These are phyloP conservation scores for Brassica nigra DNA, from an alignment of 345 rosid species.

Conservation along the genomic window DNA sequence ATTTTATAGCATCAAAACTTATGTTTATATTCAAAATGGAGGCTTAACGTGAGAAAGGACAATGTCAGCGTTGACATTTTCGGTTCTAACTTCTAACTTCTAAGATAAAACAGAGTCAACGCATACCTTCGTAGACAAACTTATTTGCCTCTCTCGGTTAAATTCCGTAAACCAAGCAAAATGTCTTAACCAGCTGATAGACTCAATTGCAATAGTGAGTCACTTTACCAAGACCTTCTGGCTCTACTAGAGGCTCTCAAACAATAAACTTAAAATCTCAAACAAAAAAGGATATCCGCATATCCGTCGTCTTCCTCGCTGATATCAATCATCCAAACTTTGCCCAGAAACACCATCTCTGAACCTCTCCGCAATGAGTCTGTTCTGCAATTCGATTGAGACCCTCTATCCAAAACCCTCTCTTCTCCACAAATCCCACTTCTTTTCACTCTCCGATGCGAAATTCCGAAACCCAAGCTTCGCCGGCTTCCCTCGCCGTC, in stretches of 20 bases:
- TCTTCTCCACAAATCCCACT: conserved; percentile 31
- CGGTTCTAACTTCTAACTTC: too few relatives aligned
- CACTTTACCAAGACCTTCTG: too few relatives aligned
- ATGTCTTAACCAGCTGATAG: too few relatives aligned
- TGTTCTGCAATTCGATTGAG: conserved; percentile 44
- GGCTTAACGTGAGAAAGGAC: too few relatives aligned
- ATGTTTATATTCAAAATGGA: too few relatives aligned
- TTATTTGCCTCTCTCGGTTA: too few relatives aligned
- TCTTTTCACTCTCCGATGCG: conserved; percentile 31
- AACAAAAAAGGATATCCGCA: conserved; percentile 9
- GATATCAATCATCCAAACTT: not conserved
- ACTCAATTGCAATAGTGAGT: too few relatives aligned
- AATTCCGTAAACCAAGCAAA: too few relatives aligned
- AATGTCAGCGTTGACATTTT: too few relatives aligned
- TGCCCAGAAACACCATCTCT: not conserved
- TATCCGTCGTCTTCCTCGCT: conserved; percentile 36
- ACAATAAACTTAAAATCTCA: not conserved
- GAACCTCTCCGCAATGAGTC: conserved; percentile 36
- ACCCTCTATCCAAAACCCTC: conserved; percentile 36
- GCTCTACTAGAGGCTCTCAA: conserved; percentile 9
- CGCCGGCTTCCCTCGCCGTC: conserved; percentile 19
- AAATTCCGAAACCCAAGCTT: conserved; percentile 17
- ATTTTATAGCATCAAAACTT: too few relatives aligned
- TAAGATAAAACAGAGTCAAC: too few relatives aligned
- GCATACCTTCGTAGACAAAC: too few relatives aligned